phyloP scores from a whole-genome alignment of 208 protist genomes.

The Trypanosoma scelopori region DNA sequence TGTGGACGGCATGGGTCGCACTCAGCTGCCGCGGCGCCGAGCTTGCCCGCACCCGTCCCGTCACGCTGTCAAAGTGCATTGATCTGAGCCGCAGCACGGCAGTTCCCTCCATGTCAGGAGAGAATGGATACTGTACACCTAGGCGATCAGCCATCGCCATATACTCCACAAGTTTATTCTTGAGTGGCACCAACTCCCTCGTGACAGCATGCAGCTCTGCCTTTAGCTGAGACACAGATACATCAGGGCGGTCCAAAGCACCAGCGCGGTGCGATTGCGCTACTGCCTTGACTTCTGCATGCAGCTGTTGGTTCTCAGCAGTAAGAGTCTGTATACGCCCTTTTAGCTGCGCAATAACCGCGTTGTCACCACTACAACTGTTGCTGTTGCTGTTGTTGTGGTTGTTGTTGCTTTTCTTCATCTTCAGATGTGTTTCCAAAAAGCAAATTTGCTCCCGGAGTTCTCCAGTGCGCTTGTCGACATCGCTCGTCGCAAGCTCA shows the following conservation, averaged over 20 bases:
- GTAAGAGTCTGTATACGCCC: conserved; percentile 37
- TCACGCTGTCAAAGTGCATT: conserved; percentile 32
- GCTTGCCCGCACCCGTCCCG: conserved; percentile 27
- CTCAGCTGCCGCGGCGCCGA: conserved; percentile 6
- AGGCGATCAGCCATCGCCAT: conserved; percentile 85
- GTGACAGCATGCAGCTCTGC: conserved; percentile 57
- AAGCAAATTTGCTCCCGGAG: conserved; percentile 37
- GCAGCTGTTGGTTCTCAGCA: conserved; percentile 47
- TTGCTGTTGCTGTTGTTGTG: no score
- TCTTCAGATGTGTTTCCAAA: conserved; percentile 15
- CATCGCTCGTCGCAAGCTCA: conserved; percentile 31
- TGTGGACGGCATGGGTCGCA: background rate
- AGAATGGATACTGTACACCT: conserved; percentile 81
- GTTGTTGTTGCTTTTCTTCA: no score
- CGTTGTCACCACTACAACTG: no score
- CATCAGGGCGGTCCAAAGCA: conserved; percentile 21
- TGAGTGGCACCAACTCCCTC: conserved; percentile 74
- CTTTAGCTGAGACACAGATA: conserved; percentile 32
- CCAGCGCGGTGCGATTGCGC: background rate
- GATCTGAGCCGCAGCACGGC: conserved; percentile 64
- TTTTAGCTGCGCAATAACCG: no score
- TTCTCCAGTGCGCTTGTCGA: conserved; percentile 37
- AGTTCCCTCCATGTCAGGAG: conserved; percentile 53
- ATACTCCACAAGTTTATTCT: conserved; percentile 84
- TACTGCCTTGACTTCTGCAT: conserved; percentile 10